Percentiles rank a stretch among this genome's conserved stretches.
Conservation (phyloP, 2,329 filamentous ascomycete species). For the Paracorniculantispora psalliotae region DNA sequence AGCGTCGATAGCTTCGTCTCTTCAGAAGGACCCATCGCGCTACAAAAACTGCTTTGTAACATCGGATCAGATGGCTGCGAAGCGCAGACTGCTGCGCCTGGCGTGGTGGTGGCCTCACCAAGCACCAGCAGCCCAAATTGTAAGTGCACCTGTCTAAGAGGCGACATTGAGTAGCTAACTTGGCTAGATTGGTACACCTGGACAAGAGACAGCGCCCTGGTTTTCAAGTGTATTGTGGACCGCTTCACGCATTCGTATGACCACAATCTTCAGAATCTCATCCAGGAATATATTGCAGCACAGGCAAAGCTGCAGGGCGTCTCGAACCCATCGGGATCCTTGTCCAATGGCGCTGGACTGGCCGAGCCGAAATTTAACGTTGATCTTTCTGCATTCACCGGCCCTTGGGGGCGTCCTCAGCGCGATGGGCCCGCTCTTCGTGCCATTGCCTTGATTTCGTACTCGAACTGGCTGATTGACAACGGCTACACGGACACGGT, state of each 20-base stretch:
- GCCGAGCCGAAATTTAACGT: conserved; percentile 72
- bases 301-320: conserved; percentile 64
- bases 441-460: conserved; percentile 67
- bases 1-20: conserved; percentile 50
- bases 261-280: conserved; percentile 49
- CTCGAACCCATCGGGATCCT: conserved; percentile 62
- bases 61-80: conserved; percentile 52
- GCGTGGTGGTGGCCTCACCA: conserved; percentile 54
- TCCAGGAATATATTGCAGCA: conserved; percentile 63
- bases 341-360: conserved; percentile 49
- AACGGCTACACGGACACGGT: conserved; percentile 60
- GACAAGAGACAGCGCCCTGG: conserved; percentile 69
- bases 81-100: conserved; percentile 41
- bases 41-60: conserved; percentile 52
- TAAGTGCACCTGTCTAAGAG: too few relatives aligned
- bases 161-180: not conserved
- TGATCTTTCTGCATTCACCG: conserved; percentile 59
- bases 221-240: conserved; percentile 65
- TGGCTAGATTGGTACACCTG: conserved; percentile 68
- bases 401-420: conserved; percentile 72
- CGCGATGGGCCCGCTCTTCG: conserved; percentile 74
- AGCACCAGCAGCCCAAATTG: conserved; percentile 50
- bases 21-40: conserved; percentile 46
- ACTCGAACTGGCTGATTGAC: conserved; percentile 65
- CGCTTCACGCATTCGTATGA: conserved; percentile 57